These are phyloP conservation scores for Penicillium odoratum DNA, from an alignment of 495 filamentous ascomycete species.

Conservation along the genomic window DNA sequence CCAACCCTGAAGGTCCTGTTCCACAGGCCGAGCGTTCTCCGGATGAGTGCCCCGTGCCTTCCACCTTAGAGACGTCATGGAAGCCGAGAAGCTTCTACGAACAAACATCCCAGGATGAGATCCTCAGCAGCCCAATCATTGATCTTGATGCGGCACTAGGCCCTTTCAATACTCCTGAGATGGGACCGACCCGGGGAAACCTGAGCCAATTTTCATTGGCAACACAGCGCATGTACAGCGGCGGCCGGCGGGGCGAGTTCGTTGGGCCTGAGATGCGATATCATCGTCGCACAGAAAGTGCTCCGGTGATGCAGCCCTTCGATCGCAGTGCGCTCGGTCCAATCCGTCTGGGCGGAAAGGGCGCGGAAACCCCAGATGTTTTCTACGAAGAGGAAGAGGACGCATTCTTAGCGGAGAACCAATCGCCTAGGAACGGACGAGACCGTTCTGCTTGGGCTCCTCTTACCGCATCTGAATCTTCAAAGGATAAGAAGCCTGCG, in stretches of 20 bases:
- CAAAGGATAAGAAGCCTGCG: constrained; percentile 35
- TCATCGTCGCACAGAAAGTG: constrained; percentile 88
- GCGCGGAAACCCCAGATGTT: constrained; percentile 74
- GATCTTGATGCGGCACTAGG: constrained; percentile 95
- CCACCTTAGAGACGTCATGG: constrained; percentile 41
- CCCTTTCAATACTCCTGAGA: constrained; percentile 81
- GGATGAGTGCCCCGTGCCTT: constrained; percentile 28
- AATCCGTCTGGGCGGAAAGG: constrained; percentile 62
- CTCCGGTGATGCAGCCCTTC: constrained; percentile 83
- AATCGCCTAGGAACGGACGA: constrained; percentile 28
- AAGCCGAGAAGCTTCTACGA: constrained; percentile 51
- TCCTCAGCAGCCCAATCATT: constrained; percentile 70
- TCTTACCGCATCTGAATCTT: constrained; percentile 4
- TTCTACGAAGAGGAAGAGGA: constrained; percentile 97
- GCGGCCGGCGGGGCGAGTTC: constrained; percentile 70
- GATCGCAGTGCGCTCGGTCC: constrained; percentile 65
- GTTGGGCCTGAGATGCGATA: constrained; percentile 82
- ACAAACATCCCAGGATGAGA: constrained; percentile 49
- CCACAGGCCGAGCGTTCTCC: constrained; percentile 20
- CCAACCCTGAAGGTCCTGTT: constrained; percentile 34
- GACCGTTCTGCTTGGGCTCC: background rate
- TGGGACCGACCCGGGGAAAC: constrained; percentile 42
- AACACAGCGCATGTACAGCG: constrained; percentile 85
- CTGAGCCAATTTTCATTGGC: constrained; percentile 58
- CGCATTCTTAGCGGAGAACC: constrained; percentile 49